Conservation (phyloP, 2,329 filamentous ascomycete genomes). For the Amauroascus verrucosus region DNA sequence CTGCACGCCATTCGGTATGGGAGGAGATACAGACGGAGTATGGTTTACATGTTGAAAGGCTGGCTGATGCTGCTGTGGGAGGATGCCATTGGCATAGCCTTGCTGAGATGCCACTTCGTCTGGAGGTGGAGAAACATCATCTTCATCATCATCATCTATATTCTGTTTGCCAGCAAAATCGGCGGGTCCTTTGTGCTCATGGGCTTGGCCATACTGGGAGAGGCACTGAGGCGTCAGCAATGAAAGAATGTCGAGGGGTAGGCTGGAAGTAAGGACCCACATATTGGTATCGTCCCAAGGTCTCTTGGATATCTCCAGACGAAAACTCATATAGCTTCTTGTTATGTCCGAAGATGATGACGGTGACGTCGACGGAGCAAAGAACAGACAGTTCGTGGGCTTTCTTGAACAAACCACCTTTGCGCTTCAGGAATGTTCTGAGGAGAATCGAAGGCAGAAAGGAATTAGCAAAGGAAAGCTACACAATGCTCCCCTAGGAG, state of each 20-base stretch:
- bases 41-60: constrained; percentile 51
- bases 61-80: constrained; percentile 47
- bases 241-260: constrained; percentile 2
- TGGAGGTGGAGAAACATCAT: constrained; percentile 61
- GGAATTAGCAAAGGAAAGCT: no score
- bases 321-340: constrained; percentile 99
- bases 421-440: constrained; percentile 96
- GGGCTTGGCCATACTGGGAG: constrained; percentile 71
- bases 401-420: constrained; percentile 98
- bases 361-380: constrained; percentile 95
- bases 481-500: background rate
- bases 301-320: constrained; percentile 83
- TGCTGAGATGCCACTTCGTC: constrained; percentile 47
- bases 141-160: constrained; percentile 74
- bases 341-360: constrained; percentile 97
- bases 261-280: constrained; percentile 46
- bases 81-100: constrained; percentile 41
- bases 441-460: background rate
- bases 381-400: constrained; percentile 96
- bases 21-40: constrained; percentile 78
- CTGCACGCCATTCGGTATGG: constrained; percentile 65
- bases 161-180: constrained; percentile 75
- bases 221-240: constrained; percentile 16
- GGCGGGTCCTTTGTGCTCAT: constrained; percentile 89
- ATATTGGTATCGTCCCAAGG: constrained; percentile 79